Percentiles rank a stretch among this genome's conserved stretches.
These are phyloP conservation scores for Populus simonii DNA, from an alignment of 345 rosid species.

Conservation along the genomic window DNA sequence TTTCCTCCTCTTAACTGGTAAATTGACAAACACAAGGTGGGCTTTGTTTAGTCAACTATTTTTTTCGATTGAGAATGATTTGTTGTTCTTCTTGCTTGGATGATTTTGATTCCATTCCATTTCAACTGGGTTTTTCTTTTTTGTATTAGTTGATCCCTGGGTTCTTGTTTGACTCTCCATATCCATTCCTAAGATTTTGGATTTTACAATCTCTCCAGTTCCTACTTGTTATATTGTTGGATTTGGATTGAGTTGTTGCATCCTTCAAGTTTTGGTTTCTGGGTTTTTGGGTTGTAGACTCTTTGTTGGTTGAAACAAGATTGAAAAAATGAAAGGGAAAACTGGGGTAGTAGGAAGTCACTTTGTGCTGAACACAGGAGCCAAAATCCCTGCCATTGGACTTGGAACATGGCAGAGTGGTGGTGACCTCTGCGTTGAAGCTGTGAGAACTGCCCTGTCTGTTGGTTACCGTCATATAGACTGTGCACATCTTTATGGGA, in stretches of 20 bases:
- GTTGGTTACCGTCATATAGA: conserved; percentile 61
- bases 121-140: background rate
- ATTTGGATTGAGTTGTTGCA: background rate
- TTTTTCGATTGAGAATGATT: background rate
- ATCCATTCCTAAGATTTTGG: background rate
- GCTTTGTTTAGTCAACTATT: background rate
- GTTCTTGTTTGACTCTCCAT: background rate
- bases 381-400: conserved; percentile 59
- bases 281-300: background rate
- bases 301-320: background rate
- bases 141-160: background rate
- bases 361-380: conserved; percentile 55
- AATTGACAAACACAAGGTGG: background rate
- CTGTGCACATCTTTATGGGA: conserved; percentile 64
- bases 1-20: background rate
- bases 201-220: background rate
- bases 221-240: background rate
- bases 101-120: background rate
- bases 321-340: conserved; percentile 43
- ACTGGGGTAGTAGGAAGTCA: conserved; percentile 29
- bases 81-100: background rate
- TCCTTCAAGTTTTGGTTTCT: background rate
- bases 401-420: conserved; percentile 66
- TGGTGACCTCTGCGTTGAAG: conserved; percentile 56
- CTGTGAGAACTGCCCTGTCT: conserved; percentile 50